Evolutionary conservation across 768 basidiomycete genomes (phyloP).

Genomic region (Xanthoconium stramineum): DNA sequence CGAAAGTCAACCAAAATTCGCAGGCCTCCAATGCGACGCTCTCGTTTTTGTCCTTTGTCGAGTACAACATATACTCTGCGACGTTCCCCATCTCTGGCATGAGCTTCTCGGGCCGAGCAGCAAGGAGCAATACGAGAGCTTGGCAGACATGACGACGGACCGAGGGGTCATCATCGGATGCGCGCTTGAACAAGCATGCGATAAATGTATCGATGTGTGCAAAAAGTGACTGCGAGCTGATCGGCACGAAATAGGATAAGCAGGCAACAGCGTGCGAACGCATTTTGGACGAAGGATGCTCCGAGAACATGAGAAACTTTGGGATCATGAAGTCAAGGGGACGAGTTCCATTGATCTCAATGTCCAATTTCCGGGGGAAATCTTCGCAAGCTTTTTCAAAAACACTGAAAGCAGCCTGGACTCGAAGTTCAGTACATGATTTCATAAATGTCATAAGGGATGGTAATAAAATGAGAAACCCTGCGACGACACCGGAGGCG

Average conservation of each 20-base stretch:
- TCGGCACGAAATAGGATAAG: slow-evolving; percentile 88
- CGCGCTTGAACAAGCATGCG: slow-evolving; percentile 89
- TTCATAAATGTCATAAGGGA: not conserved
- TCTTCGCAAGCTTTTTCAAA: slow-evolving; percentile 97
- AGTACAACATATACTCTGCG: slow-evolving; percentile 98
- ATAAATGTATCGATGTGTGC: slow-evolving; percentile 93
- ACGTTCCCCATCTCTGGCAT: slow-evolving; percentile 95
- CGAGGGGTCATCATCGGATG: slow-evolving; percentile 89
- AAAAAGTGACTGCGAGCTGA: slow-evolving; percentile 82
- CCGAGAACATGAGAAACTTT: slow-evolving; percentile 86
- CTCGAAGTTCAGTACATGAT: slow-evolving; percentile 16
- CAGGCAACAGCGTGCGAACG: slow-evolving; percentile 92
- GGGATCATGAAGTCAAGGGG: slow-evolving; percentile 97
- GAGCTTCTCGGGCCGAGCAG: slow-evolving; percentile 91
- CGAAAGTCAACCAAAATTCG: slow-evolving; percentile 99
- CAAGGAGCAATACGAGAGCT: slow-evolving; percentile 88
- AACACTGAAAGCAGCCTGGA: slow-evolving; percentile 86
- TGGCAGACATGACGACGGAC: slow-evolving; percentile 96
- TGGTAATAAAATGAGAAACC: not conserved
- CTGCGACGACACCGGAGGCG: slow-evolving; percentile 3
- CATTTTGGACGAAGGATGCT: slow-evolving; percentile 85
- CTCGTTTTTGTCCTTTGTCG: slow-evolving; percentile 96
- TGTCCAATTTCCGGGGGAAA: slow-evolving; percentile 91
- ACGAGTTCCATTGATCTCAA: slow-evolving; percentile 89
- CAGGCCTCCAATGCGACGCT: slow-evolving; percentile 96